A percentile compares a stretch with the other conserved stretches of the same genome.
These are phyloP conservation scores for Fraxinus ornus DNA, from an alignment of 305 asterid species.

Conservation along the genomic window DNA sequence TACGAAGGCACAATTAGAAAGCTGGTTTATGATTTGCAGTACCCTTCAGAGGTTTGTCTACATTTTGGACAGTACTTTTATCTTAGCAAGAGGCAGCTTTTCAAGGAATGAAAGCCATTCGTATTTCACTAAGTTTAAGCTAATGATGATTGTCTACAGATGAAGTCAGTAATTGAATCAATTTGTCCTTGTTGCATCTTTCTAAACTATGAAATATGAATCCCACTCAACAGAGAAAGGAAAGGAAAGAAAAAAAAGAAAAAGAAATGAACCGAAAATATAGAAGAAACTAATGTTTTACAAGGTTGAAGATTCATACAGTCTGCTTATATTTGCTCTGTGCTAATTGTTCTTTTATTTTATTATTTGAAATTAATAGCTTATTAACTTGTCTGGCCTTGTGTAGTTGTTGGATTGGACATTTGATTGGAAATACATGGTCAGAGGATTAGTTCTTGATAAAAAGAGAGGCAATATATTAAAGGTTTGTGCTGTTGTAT, in stretches of 20 bases:
- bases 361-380: not conserved
- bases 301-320: not conserved
- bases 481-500: conserved; percentile 36
- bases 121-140: not conserved
- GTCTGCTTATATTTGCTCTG: not conserved
- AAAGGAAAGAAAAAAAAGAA: not conserved
- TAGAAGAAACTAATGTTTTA: not conserved
- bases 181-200: not conserved
- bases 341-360: not conserved
- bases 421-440: conserved; percentile 55
- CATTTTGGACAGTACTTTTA: not conserved
- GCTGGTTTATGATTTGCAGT: conserved; percentile 46
- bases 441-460: conserved; percentile 56
- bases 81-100: not conserved
- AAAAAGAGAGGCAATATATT: conserved; percentile 54
- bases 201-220: not conserved
- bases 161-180: not conserved
- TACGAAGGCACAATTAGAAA: conserved; percentile 52
- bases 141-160: not conserved
- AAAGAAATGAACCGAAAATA: not conserved
- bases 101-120: not conserved
- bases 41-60: conserved; percentile 43
- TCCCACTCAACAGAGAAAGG: not conserved
- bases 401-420: conserved; percentile 46
- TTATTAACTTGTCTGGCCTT: conserved; percentile 16